Base-by-base conservation (phyloP, 2,329 filamentous ascomycete genomes). In the Pseudophaeomoniella oleicola region DNA sequence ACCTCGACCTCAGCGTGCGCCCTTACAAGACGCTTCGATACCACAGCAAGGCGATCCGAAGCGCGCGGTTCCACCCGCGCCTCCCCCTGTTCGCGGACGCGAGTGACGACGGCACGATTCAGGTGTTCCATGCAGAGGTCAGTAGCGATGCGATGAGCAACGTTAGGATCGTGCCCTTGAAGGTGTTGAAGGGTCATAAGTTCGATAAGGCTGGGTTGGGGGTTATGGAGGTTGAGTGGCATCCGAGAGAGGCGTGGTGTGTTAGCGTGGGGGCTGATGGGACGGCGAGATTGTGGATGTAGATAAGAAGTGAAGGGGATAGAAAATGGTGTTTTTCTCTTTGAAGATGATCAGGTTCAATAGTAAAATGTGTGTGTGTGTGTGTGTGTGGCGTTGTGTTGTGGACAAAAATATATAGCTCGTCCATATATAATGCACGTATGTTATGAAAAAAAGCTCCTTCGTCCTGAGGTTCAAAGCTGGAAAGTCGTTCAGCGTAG, bases 11-110 rank as follows among this genome's bases (percentile, higher is more conserved):
- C 22, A 90, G 84, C 1, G 78, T 73, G 44, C 76, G 84, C 35
- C 90, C 90, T 0, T 96, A 93, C 68, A 94, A 94, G 68, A 96
- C 88, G 1, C 78, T 98, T 62, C 75, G 90, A 35, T 98, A 96
- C 66, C 90, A 98, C 63, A 65, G 75, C 42, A 83, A 93, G 59
- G 90, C 90, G 32, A 93, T 98, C 50, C 75, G 92, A 34, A 76
- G 80, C 10, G 90, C 94, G 38, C 78, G 75, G 47, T 98, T 82
- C 60, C 92, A 98, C 60, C 77, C 78, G 39, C 69, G 72, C 5
- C 73, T 78, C 42, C 87, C 90, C 13, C 69, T 98, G 22, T 96
- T 98, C 52, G 90, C 87, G 1, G 88, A 96, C 55, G 86, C 85
- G 14, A 90, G 82, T 56, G 92, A 98, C 55, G 90, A 98, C 56